Base-by-base conservation (phyloP, 2,329 filamentous ascomycete genomes). In the Colletotrichum trifolii region DNA sequence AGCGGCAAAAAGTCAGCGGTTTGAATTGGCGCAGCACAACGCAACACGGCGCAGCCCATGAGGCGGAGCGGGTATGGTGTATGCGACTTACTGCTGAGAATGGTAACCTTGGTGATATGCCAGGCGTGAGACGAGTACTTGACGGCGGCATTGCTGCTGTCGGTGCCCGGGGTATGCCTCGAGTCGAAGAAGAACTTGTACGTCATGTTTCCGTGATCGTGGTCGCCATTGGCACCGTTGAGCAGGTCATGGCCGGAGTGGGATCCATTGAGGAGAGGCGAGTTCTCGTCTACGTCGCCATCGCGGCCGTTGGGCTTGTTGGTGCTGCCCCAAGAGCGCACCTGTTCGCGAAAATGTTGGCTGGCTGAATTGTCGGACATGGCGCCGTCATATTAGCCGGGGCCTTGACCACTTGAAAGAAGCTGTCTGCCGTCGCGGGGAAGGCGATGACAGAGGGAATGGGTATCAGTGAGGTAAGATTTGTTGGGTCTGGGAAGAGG, bases 101-200 rank as follows among this genome's bases (percentile, higher is more conserved):
- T 76, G 3, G 85, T 87, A 48, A 85, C 81, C 77, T 88, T 88
- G 71, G 78, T 76, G 67, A 87, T 77, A 69, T 88, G 86, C 82
- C 84, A 87, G 17, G 77, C 71, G 60, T 83, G 79, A 38, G 84
- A 84, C 8, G 81, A 75, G 67, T 75, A 79, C 66, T 79, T 80
- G 34, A 87, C 73, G 60, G 78, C 74, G 25, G 77, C 66, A 65
- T 83, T 86, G 15, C 79, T 69, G 71, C 80, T 84, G 61, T 87
- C 76, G 59, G 77, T 77, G 53, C 86, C 86, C 1, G 86, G 86
- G 1, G 84, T 88, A 65, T 79, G 74, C 33, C 76, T 78, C 50
- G 75, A 72, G 68, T 86, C 79, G 70, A 86, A 79, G 67, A 89
- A 79, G 72, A 88, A 84, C 11, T 75, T 70, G 67, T 70, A 71